A percentile compares a stretch with the other conserved stretches of the same genome.
phyloP scores from a whole-genome alignment of 164 flowering plant species.

The Vitis amurensis region DNA sequence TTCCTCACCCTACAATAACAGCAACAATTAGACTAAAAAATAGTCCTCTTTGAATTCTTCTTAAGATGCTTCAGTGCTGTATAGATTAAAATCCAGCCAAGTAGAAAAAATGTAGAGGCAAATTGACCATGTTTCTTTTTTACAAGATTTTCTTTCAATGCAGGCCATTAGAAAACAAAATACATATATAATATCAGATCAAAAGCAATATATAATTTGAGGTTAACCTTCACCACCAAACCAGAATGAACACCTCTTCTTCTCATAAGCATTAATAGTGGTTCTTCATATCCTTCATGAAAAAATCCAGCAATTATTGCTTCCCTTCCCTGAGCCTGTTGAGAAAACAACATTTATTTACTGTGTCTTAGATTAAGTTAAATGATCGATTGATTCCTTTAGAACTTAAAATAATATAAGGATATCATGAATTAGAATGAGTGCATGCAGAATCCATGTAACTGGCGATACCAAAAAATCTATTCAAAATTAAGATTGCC shows the following conservation, averaged over 20 bases:
- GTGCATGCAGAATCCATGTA: not conserved
- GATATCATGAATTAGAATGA: not conserved
- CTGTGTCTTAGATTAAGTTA: not conserved
- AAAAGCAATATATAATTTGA: too few relatives aligned
- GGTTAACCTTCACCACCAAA: constrained; percentile 84
- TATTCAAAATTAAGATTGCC: not conserved
- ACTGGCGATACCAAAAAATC: not conserved
- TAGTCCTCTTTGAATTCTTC: not conserved
- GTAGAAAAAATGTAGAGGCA: not conserved
- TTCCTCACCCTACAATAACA: constrained; percentile 85
- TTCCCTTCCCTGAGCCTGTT: constrained; percentile 85
- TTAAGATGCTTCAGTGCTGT: not conserved
- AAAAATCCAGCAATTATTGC: constrained; percentile 93
- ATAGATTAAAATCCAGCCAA: not conserved
- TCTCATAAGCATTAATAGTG: constrained; percentile 93
- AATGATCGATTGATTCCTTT: not conserved
- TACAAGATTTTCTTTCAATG: not conserved
- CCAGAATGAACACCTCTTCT: constrained; percentile 98
- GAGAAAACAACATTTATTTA: not conserved
- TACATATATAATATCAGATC: too few relatives aligned
- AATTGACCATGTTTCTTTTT: not conserved
- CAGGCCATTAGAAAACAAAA: too few relatives aligned
- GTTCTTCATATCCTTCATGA: constrained; percentile 91
- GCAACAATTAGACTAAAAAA: constrained; percentile 1
- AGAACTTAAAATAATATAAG: not conserved